phyloP scores from a whole-genome alignment of 768 basidiomycete genomes.

The Suillus spraguei region DNA sequence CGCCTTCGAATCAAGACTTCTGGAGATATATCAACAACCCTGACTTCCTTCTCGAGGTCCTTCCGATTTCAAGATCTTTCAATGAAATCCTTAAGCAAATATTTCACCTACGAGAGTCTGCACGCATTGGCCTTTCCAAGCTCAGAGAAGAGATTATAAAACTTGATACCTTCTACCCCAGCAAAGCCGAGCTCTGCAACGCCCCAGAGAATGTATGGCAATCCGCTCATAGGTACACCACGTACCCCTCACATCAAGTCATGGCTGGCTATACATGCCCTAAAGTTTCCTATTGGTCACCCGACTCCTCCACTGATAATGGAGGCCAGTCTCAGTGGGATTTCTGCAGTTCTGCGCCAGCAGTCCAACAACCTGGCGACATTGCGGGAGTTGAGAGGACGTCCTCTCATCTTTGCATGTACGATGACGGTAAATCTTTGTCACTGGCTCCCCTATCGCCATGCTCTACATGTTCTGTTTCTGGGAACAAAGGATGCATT shows the following conservation, averaged over 20 bases:
- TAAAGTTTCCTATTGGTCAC: not conserved
- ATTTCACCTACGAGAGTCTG: constrained; percentile 62
- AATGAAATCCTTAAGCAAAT: constrained; percentile 70
- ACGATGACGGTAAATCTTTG: not conserved
- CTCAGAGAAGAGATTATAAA: constrained; percentile 59
- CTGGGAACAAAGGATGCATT: constrained; percentile 43
- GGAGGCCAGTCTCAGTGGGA: not conserved
- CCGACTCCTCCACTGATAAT: constrained; percentile 1
- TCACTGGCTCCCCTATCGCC: not conserved
- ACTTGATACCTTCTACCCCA: constrained; percentile 64
- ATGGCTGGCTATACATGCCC: not conserved
- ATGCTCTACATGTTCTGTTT: not conserved
- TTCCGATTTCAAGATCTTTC: constrained; percentile 74
- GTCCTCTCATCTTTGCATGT: not conserved
- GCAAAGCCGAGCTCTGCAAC: constrained; percentile 45
- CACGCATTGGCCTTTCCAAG: constrained; percentile 61
- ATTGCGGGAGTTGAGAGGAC: not conserved
- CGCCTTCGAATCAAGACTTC: constrained; percentile 67
- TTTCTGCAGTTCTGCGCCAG: not conserved
- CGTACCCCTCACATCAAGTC: not conserved
- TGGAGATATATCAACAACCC: constrained; percentile 59
- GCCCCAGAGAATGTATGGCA: constrained; percentile 22
- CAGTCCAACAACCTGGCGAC: not conserved
- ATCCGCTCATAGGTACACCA: not conserved
- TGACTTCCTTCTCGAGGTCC: constrained; percentile 64